These are phyloP conservation scores for Diaporthe sp. DNA, from an alignment of 2,329 filamentous ascomycete species.

Conservation along the genomic window DNA sequence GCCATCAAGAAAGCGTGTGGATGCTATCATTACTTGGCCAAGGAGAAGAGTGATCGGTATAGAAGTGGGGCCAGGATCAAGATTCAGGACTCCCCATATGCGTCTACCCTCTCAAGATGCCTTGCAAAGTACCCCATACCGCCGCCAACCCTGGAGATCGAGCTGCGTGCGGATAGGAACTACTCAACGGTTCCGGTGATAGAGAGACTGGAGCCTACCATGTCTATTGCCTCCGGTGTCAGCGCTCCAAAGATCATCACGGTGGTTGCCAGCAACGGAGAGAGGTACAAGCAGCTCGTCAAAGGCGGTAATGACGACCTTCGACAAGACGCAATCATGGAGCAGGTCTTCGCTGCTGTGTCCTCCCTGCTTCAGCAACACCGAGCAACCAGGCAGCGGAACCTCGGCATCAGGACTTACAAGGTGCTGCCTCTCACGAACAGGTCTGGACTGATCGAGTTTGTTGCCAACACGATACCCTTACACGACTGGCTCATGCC, in stretches of 20 bases:
- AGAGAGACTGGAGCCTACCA: constrained; percentile 77
- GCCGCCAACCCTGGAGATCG: constrained; percentile 89
- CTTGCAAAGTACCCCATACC: constrained; percentile 80
- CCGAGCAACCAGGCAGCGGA: constrained; percentile 87
- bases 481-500: constrained; percentile 93
- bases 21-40: constrained; percentile 74
- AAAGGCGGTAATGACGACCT: constrained; percentile 97
- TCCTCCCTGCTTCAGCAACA: constrained; percentile 91
- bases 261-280: constrained; percentile 82
- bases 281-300: constrained; percentile 88
- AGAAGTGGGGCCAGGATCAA: constrained; percentile 69
- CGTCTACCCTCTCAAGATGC: constrained; percentile 72
- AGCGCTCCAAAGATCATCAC: constrained; percentile 96
- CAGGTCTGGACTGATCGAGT: constrained; percentile 93
- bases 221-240: constrained; percentile 89
- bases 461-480: constrained; percentile 93
- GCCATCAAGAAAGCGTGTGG: constrained; percentile 82
- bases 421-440: constrained; percentile 93
- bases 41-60: constrained; percentile 58
- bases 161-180: constrained; percentile 78
- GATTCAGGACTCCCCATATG: constrained; percentile 72
- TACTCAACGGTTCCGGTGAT: constrained; percentile 86
- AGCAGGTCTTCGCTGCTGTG: constrained; percentile 97
- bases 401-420: constrained; percentile 93
- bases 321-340: constrained; percentile 98